phyloP scores from a whole-genome alignment of 1,284 basidiomycete species.

The Chalciporus piperatoides region DNA sequence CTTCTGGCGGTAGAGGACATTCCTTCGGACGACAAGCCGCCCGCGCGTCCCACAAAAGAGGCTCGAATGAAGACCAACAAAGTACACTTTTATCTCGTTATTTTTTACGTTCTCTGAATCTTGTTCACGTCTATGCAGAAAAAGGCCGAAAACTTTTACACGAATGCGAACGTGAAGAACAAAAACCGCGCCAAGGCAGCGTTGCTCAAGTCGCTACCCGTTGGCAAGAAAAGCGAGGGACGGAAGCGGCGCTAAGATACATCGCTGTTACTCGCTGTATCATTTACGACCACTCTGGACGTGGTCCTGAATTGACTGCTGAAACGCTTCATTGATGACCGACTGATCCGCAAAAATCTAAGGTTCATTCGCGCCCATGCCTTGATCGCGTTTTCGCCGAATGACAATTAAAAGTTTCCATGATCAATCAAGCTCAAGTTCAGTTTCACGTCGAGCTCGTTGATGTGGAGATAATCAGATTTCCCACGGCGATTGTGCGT shows the following conservation, averaged over 20 bases:
- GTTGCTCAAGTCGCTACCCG: constrained; percentile 50
- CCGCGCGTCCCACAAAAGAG: constrained; percentile 48
- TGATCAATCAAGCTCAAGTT: neutral
- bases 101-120: neutral
- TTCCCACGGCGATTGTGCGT: constrained; percentile 28
- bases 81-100: constrained; percentile 35
- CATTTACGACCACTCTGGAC: neutral
- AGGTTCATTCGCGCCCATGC: constrained; percentile 1
- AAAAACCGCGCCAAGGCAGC: constrained; percentile 67
- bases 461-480: constrained; percentile 27
- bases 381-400: constrained; percentile 14
- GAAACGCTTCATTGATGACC: constrained; percentile 8
- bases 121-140: constrained; percentile 44
- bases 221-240: constrained; percentile 45
- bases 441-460: constrained; percentile 15
- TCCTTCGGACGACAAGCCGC: constrained; percentile 36
- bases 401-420: neutral
- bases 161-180: constrained; percentile 85
- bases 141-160: constrained; percentile 92
- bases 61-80: constrained; percentile 89
- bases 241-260: constrained; percentile 35
- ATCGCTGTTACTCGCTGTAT: constrained; percentile 13
- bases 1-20: constrained; percentile 21
- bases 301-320: neutral
- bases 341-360: constrained; percentile 14